Base-by-base conservation (phyloP, 2,329 filamentous ascomycete species). In the Fusarium pseudoanthophilum region DNA sequence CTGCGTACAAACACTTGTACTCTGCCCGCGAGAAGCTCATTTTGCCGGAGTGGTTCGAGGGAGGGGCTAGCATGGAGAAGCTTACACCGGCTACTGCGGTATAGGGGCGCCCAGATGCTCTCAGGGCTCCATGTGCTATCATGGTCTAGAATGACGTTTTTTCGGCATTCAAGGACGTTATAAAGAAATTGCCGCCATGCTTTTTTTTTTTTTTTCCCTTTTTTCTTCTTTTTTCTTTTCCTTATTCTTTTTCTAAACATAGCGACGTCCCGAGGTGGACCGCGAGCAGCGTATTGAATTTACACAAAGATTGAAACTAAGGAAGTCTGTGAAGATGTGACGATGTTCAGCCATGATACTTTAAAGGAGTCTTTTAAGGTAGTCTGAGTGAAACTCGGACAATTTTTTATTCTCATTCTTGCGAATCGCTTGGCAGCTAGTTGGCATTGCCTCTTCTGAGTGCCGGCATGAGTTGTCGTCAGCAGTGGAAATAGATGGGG, bases 1-100 rank as follows among this genome's bases (percentile, higher is more conserved):
- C 94, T 32, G 95, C 95, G 0, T 99, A 98, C 86, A 96, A 96
- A 80, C 91, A 93, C 78, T 87, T 99, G 55, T 95, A 95, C 80
- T 87, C 88, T 24, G 91, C 92, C 55, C 90, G 91, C 57, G 91
- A 95, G 62, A 87, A 89, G 70, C 84, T 99, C 66, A 90, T 98
- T 77, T 91, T 92, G 75, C 86, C 90, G 58, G 90, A 92, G 68
- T 95, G 94, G 90, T 87, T 95, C 60, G 87, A 88, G 61, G 90
- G 91, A 67, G 92, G 92, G 65, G 93, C 91, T 42, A 91, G 91
- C 75, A 87, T 93, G 82, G 89, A 89, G 48, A 92, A 90, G 74
- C 87, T 97, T 61, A 94, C 94, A 4, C 79, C 81, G 57, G 79
- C 53, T 21, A 67, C 62, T 20, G 34, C 64, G 37, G 45, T 55